Evolutionary conservation across 371 early-diverging fungal species (phyloP), one percentile per base, ranked within the genome.

Genomic region (Actinomucor elegans): DNA sequence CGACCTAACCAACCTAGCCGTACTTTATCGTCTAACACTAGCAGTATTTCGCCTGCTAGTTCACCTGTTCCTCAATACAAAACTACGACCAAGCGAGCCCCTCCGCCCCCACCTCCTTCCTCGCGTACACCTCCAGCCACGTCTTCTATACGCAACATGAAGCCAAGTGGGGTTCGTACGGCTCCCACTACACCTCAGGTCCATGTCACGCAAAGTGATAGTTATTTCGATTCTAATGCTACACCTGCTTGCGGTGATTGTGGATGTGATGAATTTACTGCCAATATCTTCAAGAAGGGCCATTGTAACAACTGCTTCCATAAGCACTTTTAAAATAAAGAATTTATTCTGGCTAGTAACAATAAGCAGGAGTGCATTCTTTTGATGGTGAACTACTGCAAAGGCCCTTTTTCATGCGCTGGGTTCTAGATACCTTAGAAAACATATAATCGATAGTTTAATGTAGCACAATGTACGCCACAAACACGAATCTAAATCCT

Each of bases 231-330:
- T 23, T 35, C 36, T 26, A 12, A 14, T 24, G 15, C 32, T 33
- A 11, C 36, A 27, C 21, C 31, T 11, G 24, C 29, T 34, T 61
- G 61, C 40, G 31, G 29, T 32, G 73, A 72, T 23, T 89, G 89
- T 55, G 87, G 84, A 3, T 90, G 90, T 62, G 48, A 72, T 26
- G 88, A 87, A 34, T 90, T 75, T 66, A 52, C 67, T 26, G 71
- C 84, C 14, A 85, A 89, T 62, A 68, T 83, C 28, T 87, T 90
- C 65, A 84, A 86, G 62, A 77, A 72, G 48, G 80, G 77, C 7
- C 70, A 71, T 15, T 84, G 89, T 61, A 86, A 75, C 43, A 86
- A 83, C 45, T 89, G 89, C 62, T 87, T 79, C 66, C 89, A 89
- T 57, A 76, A 70, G 37, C 84, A 82, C 59, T 81, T 24, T 40